Conservation (phyloP, 2,329 filamentous ascomycete species). For the Microsporum audouinii region DNA sequence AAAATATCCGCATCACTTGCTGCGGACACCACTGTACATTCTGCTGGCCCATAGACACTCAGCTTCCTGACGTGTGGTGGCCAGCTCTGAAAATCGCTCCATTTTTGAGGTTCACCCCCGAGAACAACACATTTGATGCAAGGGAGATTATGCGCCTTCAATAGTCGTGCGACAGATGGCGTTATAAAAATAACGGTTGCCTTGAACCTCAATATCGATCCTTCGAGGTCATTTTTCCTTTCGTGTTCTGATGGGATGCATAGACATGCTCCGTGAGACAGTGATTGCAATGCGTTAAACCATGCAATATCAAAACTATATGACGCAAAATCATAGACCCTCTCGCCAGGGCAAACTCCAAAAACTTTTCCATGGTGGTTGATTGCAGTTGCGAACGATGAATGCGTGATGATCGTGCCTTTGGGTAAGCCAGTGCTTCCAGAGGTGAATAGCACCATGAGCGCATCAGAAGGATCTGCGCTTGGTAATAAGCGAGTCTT, state of each 20-base stretch:
- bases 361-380: constrained; percentile 43
- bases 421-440: constrained; percentile 42
- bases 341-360: constrained; percentile 37
- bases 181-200: constrained; percentile 49
- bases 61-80: constrained; percentile 21
- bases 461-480: constrained; percentile 9
- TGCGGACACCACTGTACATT: constrained; percentile 11
- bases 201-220: constrained; percentile 40
- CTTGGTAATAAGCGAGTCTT: neutral
- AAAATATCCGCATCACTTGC: neutral
- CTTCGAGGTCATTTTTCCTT: constrained; percentile 39
- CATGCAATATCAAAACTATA: constrained; percentile 42
- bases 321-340: constrained; percentile 45
- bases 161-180: constrained; percentile 42
- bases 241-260: constrained; percentile 46
- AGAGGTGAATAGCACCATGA: constrained; percentile 52
- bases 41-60: constrained; percentile 22
- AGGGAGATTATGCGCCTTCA: constrained; percentile 32
- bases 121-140: constrained; percentile 29
- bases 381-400: constrained; percentile 46
- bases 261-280: constrained; percentile 47
- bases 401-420: constrained; percentile 52
- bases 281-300: constrained; percentile 64
- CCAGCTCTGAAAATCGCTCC: constrained; percentile 25
- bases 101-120: constrained; percentile 35